Conservation (phyloP, 108 stramenopile genomes). For the Pseudonitzschia multiseries region DNA sequence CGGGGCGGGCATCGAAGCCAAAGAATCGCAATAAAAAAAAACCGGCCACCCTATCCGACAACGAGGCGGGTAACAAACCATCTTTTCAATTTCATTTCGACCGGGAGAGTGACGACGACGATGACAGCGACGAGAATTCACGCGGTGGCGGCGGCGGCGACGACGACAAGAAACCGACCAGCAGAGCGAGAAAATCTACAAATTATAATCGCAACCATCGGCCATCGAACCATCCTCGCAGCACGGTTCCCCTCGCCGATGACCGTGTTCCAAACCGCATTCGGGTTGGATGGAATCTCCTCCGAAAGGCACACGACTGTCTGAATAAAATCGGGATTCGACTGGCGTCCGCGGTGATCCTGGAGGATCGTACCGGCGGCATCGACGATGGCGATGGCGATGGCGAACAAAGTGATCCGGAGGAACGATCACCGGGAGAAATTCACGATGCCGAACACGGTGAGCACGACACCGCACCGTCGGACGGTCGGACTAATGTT, state of each 20-base stretch:
- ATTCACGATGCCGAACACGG: too few relatives aligned
- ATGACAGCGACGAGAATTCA: background rate
- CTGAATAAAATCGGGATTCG: slow-evolving; percentile 50
- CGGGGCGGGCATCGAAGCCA: too few relatives aligned
- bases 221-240: background rate
- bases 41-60: background rate
- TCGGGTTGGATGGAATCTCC: slow-evolving; percentile 5
- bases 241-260: background rate
- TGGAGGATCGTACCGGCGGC: background rate
- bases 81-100: background rate
- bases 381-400: background rate
- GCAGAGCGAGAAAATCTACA: background rate
- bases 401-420: too few relatives aligned
- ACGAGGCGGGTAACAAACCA: background rate
- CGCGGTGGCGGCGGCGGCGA: background rate
- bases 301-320: slow-evolving; percentile 35
- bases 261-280: background rate
- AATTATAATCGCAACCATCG: slow-evolving; percentile 9
- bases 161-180: slow-evolving; percentile 2
- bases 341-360: slow-evolving; percentile 24
- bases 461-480: too few relatives aligned
- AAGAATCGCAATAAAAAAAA: background rate
- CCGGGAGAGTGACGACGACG: background rate
- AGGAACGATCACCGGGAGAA: too few relatives aligned
- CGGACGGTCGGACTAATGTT: background rate